Conservation (phyloP, 2,329 filamentous ascomycete species). For the Alternaria triticina region DNA sequence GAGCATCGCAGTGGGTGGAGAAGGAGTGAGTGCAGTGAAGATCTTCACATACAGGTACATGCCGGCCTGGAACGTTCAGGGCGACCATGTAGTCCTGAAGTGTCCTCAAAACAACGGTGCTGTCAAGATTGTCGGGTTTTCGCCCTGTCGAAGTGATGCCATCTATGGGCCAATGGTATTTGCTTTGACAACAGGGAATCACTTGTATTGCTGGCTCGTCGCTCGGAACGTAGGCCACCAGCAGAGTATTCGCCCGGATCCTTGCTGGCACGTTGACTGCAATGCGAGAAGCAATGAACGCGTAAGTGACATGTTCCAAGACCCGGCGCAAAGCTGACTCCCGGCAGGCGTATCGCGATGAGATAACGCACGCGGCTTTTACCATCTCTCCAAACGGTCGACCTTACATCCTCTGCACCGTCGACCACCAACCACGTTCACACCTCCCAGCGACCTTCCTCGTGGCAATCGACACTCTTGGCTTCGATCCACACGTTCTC, state of each 20-base stretch:
- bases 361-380: conserved; percentile 22
- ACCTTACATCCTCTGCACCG: conserved; percentile 26
- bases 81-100: conserved; percentile 9
- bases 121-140: conserved; percentile 25
- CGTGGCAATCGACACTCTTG: conserved; percentile 12
- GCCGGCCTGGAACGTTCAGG: conserved; percentile 17
- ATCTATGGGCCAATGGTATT: conserved; percentile 13
- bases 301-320: conserved; percentile 8
- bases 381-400: conserved; percentile 20
- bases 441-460: conserved; percentile 23
- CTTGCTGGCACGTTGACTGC: conserved; percentile 16
- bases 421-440: conserved; percentile 24
- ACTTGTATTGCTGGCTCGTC: conserved; percentile 24
- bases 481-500: background rate
- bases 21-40: conserved; percentile 28
- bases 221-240: background rate
- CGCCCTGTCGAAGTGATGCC: conserved; percentile 8
- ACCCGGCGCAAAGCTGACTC: conserved; percentile 3
- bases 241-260: background rate
- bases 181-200: conserved; percentile 24
- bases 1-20: conserved; percentile 26
- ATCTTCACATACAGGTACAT: conserved; percentile 18
- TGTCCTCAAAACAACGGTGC: conserved; percentile 22
- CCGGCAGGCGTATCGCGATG: conserved; percentile 16
- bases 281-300: conserved; percentile 9